Percentiles rank a stretch among this genome's conserved stretches.
Conservation (phyloP, 257 asterid species). For the Oldenlandia corymbosa region DNA sequence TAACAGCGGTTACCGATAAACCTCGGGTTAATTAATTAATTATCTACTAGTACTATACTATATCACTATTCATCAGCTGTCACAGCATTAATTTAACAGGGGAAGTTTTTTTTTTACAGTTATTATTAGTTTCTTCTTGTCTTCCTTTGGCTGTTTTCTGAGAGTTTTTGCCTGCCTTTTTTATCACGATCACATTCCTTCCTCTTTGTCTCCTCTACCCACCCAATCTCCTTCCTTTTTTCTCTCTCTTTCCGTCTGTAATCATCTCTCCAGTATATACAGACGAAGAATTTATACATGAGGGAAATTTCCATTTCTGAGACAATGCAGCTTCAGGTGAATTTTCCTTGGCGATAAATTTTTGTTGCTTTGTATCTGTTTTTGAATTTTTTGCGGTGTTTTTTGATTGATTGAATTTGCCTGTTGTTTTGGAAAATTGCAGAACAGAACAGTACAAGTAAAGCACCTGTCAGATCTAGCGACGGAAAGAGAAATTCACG, state of each 20-base stretch:
- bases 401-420: slow-evolving; percentile 5
- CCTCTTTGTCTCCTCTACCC: slow-evolving; percentile 1
- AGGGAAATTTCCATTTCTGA: slow-evolving; percentile 22
- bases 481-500: slow-evolving; percentile 79
- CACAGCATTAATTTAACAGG: too few relatives aligned
- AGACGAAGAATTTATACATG: not conserved
- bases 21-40: too few relatives aligned
- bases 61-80: too few relatives aligned
- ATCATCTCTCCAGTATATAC: too few relatives aligned
- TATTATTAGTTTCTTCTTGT: not conserved
- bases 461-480: slow-evolving; percentile 84
- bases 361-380: not conserved
- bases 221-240: not conserved
- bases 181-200: slow-evolving; percentile 2
- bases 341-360: not conserved
- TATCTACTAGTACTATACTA: too few relatives aligned
- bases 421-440: slow-evolving; percentile 6
- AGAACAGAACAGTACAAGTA: slow-evolving; percentile 64
- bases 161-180: too few relatives aligned
- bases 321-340: slow-evolving; percentile 56
- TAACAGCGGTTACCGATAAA: too few relatives aligned
- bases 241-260: slow-evolving; percentile 7
- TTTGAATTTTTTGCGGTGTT: slow-evolving; percentile 4
- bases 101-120: too few relatives aligned
- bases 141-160: too few relatives aligned